Base-by-base conservation (phyloP, 177 flowering plant genomes). In the Vitis hybrid region DNA sequence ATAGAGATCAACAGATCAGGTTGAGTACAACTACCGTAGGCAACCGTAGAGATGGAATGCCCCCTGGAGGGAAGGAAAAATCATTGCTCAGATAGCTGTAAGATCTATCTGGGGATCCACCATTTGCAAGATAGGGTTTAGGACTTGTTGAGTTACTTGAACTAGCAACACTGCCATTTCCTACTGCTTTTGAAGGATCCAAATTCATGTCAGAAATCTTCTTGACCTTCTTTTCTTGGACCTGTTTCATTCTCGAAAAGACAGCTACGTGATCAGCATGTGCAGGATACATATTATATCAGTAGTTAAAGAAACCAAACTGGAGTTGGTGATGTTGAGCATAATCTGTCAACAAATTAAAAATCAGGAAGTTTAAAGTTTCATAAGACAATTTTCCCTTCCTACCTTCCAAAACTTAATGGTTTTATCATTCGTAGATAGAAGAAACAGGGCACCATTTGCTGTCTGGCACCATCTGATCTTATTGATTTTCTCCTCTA, bases 221-320 rank as follows among this genome's bases (percentile, higher is more conserved):
- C 82, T 92, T 96, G 65, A 93, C 81, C 86, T 93, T 96, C 81
- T 93, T 96, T 77, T 96, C 99, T 84, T 93, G 99, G 65, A 96
- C 98, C 99, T 96, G 86, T 63, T 50, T 57, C 72, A 71, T 45
- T n/a, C 63, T 71, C 76, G 65, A 74, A 55, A 55, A 69, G 52
- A 63, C 20, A 60, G 31, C 29, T 45, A 61, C 66, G 52, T 15
- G 2, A 31, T 50, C 59, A 20, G 11, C 13, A 60, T 8, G 22
- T 39, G 26, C 10, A 71, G 62, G 51, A 64, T 50, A 50, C n/a
- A 5, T 10, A 64, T 49, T 29, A 61, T 39, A 20, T 7, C 8
- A 39, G 7, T 39, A 1, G 45, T 39, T 39, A 39, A 39, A 39
- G 45, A 39, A 39, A 39, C 45, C 8, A 39, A 39, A 39, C 45